These are phyloP conservation scores for Aspergillus ostianus DNA, from an alignment of 495 filamentous ascomycete genomes.

Conservation along the genomic window DNA sequence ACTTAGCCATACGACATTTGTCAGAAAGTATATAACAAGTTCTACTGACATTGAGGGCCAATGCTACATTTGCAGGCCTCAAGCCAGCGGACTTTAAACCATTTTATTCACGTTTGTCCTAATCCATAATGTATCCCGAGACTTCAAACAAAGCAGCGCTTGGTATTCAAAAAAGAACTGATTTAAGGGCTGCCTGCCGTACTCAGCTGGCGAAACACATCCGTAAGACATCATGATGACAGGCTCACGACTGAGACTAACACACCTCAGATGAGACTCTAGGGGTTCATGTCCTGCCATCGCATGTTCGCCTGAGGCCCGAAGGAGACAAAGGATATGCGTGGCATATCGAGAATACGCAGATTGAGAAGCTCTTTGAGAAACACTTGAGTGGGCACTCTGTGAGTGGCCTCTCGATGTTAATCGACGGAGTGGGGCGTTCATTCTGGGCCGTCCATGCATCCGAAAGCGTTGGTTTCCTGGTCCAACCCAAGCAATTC, in stretches of 20 bases:
- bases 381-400: slow-evolving; percentile 24
- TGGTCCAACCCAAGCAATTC: neutral
- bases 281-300: slow-evolving; percentile 22
- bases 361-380: slow-evolving; percentile 15
- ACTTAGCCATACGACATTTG: neutral
- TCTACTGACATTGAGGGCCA: neutral
- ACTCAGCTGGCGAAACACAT: neutral
- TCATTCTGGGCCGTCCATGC: slow-evolving; percentile 20
- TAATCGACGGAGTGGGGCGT: slow-evolving; percentile 22
- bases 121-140: neutral
- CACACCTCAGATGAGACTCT: slow-evolving; percentile 14
- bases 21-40: neutral
- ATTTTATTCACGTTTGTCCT: neutral
- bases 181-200: neutral
- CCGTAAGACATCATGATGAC: slow-evolving; percentile 4
- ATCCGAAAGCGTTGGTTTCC: neutral
- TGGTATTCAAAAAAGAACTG: neutral
- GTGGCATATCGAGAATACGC: slow-evolving; percentile 13
- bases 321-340: slow-evolving; percentile 12
- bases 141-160: neutral
- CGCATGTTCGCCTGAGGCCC: slow-evolving; percentile 23
- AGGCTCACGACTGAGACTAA: slow-evolving; percentile 1
- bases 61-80: neutral
- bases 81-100: neutral
- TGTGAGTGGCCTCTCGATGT: slow-evolving; percentile 23